Evolutionary conservation across 108 stramenopile species (phyloP), one percentile per base, ranked within the genome.

Genomic region (Cyclotella kingstonii): DNA sequence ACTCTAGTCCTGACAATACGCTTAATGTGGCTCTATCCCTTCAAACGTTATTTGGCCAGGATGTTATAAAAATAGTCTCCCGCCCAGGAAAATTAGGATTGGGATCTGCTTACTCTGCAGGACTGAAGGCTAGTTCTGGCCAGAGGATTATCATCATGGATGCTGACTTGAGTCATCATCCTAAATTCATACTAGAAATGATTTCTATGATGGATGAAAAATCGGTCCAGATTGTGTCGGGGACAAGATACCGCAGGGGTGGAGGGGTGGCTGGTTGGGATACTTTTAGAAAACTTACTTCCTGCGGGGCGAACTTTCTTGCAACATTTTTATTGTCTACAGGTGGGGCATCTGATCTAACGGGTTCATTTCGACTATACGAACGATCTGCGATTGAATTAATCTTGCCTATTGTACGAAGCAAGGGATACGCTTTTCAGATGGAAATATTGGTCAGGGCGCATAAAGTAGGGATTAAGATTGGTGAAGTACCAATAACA

Each of bases 191-290:
- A 48, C 92, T 95, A 7, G 55, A 94, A 51, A 89, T 97, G 92
- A 85, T 95, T 31, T 25, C 61, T 19, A 47, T 81, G 8, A 86
- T 89, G 85, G 86, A 87, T 39, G 36, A 49, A 12, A 49, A 65
- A 21, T 83, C 74, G 22, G 55, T 79, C 15, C 93, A 99, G 39
- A 91, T 99, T 55, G 97, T 99, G 7, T 94, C 95, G 7, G 98
- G 98, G 8, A 97, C 97, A 0, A 70, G 98, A 22, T 99, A 99
- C 66, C 48, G 63, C 1, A 40, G 35, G 22, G 96, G 95, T 8
- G 97, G 97, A 17, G 98, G 98, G 41, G 98, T 99, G 26, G 87
- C 83, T 19, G 93, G 89, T n/a, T 95, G 94, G 91, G 95, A 97
- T 63, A 70, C 87, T 25, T 74, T 67, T 50, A 78, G 98, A 28